Evolutionary conservation across 331 rosid genomes (phyloP).

Genomic region (Rhamnella rubrinervis): DNA sequence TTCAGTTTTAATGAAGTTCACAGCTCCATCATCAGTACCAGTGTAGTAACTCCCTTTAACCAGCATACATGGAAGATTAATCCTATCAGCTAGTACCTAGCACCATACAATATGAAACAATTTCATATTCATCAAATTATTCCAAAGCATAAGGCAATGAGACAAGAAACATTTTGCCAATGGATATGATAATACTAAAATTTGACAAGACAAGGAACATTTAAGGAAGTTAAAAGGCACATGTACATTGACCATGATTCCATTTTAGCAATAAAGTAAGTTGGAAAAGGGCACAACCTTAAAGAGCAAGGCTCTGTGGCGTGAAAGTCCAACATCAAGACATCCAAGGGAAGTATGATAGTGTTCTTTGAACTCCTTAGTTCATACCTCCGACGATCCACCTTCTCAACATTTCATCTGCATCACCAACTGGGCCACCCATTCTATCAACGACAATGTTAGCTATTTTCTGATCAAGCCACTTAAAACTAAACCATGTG

Average conservation of each 20-base stretch:
- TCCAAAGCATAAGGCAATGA: neutral
- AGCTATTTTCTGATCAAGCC: slow-evolving; percentile 87
- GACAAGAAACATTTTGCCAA: neutral
- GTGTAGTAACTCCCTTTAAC: slow-evolving; percentile 99
- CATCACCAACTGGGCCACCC: slow-evolving; percentile 95
- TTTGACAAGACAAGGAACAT: neutral
- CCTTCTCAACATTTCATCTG: slow-evolving; percentile 69
- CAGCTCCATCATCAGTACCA: slow-evolving; percentile 97
- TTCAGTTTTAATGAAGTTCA: slow-evolving; percentile 83
- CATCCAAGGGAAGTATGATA: slow-evolving; percentile 79
- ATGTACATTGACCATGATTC: slow-evolving; percentile 2
- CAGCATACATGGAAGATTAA: slow-evolving; percentile 92
- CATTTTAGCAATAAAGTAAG: neutral
- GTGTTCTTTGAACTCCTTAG: slow-evolving; percentile 60
- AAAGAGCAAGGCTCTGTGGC: slow-evolving; percentile 95
- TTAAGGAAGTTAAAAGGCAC: neutral
- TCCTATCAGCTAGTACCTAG: slow-evolving; percentile 95
- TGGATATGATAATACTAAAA: neutral
- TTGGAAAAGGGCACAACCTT: slow-evolving; percentile 54
- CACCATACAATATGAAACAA: slow-evolving; percentile 32
- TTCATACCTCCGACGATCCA: slow-evolving; percentile 81
- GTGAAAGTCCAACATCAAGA: slow-evolving; percentile 98
- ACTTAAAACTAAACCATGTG: slow-evolving; percentile 60
- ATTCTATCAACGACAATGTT: slow-evolving; percentile 84
- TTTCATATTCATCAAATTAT: slow-evolving; percentile 8